Evolutionary conservation across 257 asterid species (phyloP), one percentile per base, ranked within the genome.

Genomic region (Schizonepeta tenuifolia): DNA sequence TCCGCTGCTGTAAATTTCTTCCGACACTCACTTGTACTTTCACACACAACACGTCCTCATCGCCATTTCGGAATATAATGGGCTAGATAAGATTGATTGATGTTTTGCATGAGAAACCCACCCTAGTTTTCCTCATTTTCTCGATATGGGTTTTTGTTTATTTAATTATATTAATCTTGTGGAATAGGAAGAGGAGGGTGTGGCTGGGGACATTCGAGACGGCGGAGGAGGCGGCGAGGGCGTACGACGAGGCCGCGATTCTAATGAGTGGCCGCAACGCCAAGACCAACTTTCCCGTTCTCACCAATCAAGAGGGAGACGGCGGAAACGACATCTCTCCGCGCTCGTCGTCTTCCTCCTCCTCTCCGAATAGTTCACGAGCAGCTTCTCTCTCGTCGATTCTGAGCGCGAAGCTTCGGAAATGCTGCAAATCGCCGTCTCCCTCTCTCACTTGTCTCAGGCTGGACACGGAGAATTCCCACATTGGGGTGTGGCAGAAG

Each of bases 401-500:
- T 36, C 93, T 92, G 18, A 81, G 81, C 55, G 93, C 92, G 0
- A 92, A 92, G 90, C 89, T 92, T 6, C 81, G 89, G 0, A 88
- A 84, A 70, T 83, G 93, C 82, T 85, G 90, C 86, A 89, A 89
- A 56, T 83, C 86, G 2, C 93, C 93, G 18, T 89, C 98, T 13
- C 94, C 96, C 0, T 92, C 96, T 1, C 92, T 92, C 9, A 92
- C 98, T 5, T 92, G 98, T 49, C 84, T 92, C 7, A 72, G 98
- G 72, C 90, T 92, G 2, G 98, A 92, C 80, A 92, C 82, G 0
- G 96, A 92, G 72, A 92, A 70, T 35, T 88, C 94, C 49, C 96
- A 90, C 75, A 90, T 92, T 17, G 98, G 98, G 0, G 97, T 92
- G 61, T 90, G 98, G 98, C 98, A 92, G 82, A 90, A 92, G 73